Percentiles rank a stretch among this genome's conserved stretches.
These are phyloP conservation scores for Penicillium antarcticum DNA, from an alignment of 495 filamentous ascomycete genomes.

Conservation along the genomic window DNA sequence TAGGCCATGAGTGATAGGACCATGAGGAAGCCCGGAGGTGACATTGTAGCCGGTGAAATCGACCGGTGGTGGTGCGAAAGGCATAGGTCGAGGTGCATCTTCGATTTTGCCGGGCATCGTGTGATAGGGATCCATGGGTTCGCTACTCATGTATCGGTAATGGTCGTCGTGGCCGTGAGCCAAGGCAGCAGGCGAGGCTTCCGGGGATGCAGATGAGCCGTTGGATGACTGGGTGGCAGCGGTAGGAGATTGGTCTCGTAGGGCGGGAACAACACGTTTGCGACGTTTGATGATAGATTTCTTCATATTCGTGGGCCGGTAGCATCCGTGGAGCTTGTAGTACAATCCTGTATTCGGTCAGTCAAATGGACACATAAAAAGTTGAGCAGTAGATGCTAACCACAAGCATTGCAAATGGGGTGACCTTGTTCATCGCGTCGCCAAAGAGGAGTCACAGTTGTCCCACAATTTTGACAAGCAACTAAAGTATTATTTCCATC, in stretches of 20 bases:
- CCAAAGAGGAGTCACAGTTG: slow-evolving; percentile 96
- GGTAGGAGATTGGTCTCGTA: slow-evolving; percentile 52
- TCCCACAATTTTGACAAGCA: slow-evolving; percentile 96
- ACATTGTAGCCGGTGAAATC: slow-evolving; percentile 49
- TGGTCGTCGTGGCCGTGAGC: slow-evolving; percentile 60
- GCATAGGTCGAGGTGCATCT: slow-evolving; percentile 27
- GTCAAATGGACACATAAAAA: slow-evolving; percentile 8
- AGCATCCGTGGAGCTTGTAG: slow-evolving; percentile 91
- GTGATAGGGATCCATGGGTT: slow-evolving; percentile 34
- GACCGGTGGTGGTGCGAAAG: slow-evolving; percentile 46
- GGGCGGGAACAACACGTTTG: slow-evolving; percentile 89
- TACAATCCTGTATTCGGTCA: slow-evolving; percentile 69
- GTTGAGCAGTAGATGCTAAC: slow-evolving; percentile 51
- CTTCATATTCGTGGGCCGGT: slow-evolving; percentile 94
- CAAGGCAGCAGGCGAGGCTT: slow-evolving; percentile 42
- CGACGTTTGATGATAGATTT: slow-evolving; percentile 94
- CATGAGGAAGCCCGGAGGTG: slow-evolving; percentile 33
- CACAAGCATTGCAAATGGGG: slow-evolving; percentile 98
- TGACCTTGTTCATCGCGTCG: slow-evolving; percentile 90
- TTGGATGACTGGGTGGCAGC: slow-evolving; percentile 43
- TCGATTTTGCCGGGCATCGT: slow-evolving; percentile 18
- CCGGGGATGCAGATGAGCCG: slow-evolving; percentile 43
- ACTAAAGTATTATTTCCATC: slow-evolving; percentile 72
- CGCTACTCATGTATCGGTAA: slow-evolving; percentile 42
- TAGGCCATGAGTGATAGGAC: slow-evolving; percentile 27